Evolutionary conservation across 768 basidiomycete species (phyloP).

Genomic region (Tulasnella sp.): DNA sequence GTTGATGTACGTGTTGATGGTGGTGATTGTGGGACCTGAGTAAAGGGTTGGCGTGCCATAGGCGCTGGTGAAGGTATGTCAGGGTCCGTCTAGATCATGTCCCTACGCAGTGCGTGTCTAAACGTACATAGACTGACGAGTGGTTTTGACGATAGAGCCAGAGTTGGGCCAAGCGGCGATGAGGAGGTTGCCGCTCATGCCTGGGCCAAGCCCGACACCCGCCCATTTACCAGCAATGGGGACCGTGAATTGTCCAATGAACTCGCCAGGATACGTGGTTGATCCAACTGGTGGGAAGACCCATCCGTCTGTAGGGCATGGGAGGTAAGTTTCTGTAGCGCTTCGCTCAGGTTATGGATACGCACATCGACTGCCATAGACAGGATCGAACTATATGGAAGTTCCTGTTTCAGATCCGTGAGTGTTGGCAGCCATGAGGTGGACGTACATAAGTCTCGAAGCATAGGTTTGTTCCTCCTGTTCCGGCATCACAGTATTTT

Average conservation of each 20-base stretch:
- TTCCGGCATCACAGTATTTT: conserved; percentile 16
- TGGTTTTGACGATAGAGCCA: conserved; percentile 53
- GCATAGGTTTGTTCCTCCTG: conserved; percentile 18
- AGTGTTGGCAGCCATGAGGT: too few relatives aligned
- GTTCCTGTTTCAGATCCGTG: too few relatives aligned
- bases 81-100: neutral
- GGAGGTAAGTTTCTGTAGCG: neutral
- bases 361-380: conserved; percentile 12
- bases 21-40: conserved; percentile 57
- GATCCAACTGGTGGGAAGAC: conserved; percentile 19
- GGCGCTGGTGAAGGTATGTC: conserved; percentile 46
- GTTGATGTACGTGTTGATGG: conserved; percentile 56
- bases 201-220: conserved; percentile 18
- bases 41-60: conserved; percentile 57
- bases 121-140: conserved; percentile 52
- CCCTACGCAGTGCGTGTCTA: conserved; percentile 49
- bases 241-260: conserved; percentile 65
- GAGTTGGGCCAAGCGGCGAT: conserved; percentile 66
- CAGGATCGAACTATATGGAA: conserved; percentile 7
- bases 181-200: conserved; percentile 59
- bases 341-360: neutral
- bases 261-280: conserved; percentile 47
- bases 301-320: conserved; percentile 16
- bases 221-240: conserved; percentile 58
- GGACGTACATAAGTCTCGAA: conserved; percentile 26